Evolutionary conservation across 2,329 filamentous ascomycete genomes (phyloP), one percentile per base, ranked within the genome.

Genomic region (Orbilia oligospora): DNA sequence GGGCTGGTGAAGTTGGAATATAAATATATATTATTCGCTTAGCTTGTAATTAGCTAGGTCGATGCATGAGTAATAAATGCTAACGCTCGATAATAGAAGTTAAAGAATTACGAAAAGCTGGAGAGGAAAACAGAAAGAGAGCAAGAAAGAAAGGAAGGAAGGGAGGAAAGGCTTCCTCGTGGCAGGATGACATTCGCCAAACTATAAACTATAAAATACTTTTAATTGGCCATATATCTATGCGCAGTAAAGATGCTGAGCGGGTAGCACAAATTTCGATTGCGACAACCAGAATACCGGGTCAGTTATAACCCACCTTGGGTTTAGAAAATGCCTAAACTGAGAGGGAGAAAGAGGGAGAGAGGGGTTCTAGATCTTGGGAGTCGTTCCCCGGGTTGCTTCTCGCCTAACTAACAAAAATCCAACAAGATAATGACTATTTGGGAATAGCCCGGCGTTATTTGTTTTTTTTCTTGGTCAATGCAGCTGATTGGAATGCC

Each of bases 351-450:
- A 46, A 18, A 18, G 3, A 30, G 30, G n/a, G n/a, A n/a, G n/a
- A n/a, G 30, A n/a, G 41, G 14, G 6, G 8, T 5, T 46, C 44
- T 20, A 46, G 44, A 46, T 46, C 44, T 46, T 20, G 44, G 44
- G 5, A 4, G 27, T 30, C 8, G 44, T 46, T 46, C n/a, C 14
- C 3, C 41, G 14, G 14, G 44, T 12, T 20, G 44, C 10, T 46
- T 18, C 9, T 46, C 22, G 48, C 48, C 48, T 51, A 51, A 51
- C 48, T 51, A 51, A 51, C 48, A 51, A 51, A 51, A 51, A 51
- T 51, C 48, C 48, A 51, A 51, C 48, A 51, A 22, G 22, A 27
- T 27, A 16, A 18, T 3, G 48, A 27, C 48, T 4, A 9, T 51
- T 51, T 51, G 48, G 48, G 48, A 14, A 51, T 51, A 27, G 48